Evolutionary conservation across 371 early-diverging fungal species (phyloP).

Genomic region (Blakeslea trispora): DNA sequence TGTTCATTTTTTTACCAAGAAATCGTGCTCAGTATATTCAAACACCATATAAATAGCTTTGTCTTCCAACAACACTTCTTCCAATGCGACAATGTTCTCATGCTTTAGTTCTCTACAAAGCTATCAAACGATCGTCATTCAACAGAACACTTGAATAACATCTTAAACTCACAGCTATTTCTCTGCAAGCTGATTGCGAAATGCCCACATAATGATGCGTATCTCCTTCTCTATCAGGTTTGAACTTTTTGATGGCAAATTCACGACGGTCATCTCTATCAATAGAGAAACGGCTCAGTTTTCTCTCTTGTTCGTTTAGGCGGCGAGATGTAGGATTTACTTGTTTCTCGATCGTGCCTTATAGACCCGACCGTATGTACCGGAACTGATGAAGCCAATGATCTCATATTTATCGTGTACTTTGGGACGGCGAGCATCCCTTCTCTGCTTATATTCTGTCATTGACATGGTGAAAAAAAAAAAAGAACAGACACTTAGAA

Average conservation of each 20-base stretch:
- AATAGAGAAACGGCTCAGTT: not conserved
- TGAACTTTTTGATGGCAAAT: conserved; percentile 94
- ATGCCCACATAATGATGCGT: conserved; percentile 78
- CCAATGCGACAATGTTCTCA: conserved; percentile 80
- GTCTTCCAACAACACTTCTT: conserved; percentile 89
- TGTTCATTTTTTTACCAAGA: conserved; percentile 60
- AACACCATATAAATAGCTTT: conserved; percentile 94
- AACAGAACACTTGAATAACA: not conserved
- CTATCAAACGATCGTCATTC: conserved; percentile 18
- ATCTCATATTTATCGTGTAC: conserved; percentile 82
- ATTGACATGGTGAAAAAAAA: conserved; percentile 37
- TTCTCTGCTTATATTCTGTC: conserved; percentile 60
- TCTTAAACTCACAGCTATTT: conserved; percentile 79
- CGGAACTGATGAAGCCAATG: conserved; percentile 88
- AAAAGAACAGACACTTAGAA: not conserved
- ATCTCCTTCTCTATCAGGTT: conserved; percentile 93
- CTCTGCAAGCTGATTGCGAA: conserved; percentile 93
- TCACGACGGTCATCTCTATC: conserved; percentile 59
- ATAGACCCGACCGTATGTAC: conserved; percentile 94
- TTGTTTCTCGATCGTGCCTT: conserved; percentile 78
- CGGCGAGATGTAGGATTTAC: conserved; percentile 25
- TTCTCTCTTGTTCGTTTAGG: no score
- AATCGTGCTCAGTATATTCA: conserved; percentile 94
- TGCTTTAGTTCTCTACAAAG: conserved; percentile 89
- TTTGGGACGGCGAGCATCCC: conserved; percentile 64